phyloP scores from a whole-genome alignment of 345 rosid genomes.

The Passiflora organensis region DNA sequence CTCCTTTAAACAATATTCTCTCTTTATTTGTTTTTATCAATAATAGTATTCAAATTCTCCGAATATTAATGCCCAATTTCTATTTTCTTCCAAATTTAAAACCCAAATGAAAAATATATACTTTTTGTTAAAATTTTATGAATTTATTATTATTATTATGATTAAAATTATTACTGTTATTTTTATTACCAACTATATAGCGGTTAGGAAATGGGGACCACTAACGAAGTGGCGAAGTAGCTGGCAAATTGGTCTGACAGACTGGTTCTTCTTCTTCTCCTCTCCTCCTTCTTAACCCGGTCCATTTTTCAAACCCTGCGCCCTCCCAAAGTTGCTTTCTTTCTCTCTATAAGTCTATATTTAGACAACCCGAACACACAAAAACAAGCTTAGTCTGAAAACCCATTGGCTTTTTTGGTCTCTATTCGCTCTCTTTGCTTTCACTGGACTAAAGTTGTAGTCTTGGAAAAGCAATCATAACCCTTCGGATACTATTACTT shows the following conservation, averaged over 20 bases:
- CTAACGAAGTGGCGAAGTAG: slow-evolving; percentile 2
- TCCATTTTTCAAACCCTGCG: no score
- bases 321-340: no score
- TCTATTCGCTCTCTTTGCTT: not conserved
- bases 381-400: not conserved
- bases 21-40: no score
- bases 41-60: no score
- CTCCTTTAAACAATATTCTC: no score
- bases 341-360: not conserved
- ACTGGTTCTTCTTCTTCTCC: not conserved
- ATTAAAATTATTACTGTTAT: no score
- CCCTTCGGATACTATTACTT: not conserved
- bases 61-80: no score
- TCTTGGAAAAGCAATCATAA: not conserved
- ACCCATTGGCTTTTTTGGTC: not conserved
- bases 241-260: not conserved
- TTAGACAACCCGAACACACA: not conserved
- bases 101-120: no score
- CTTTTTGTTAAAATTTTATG: no score
- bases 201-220: not conserved
- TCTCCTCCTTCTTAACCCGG: not conserved
- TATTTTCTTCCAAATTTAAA: no score
- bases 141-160: no score
- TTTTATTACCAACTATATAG: no score
- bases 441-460: not conserved